Evolutionary conservation across 2,329 filamentous ascomycete genomes (phyloP).

Genomic region (Nemania abortiva): DNA sequence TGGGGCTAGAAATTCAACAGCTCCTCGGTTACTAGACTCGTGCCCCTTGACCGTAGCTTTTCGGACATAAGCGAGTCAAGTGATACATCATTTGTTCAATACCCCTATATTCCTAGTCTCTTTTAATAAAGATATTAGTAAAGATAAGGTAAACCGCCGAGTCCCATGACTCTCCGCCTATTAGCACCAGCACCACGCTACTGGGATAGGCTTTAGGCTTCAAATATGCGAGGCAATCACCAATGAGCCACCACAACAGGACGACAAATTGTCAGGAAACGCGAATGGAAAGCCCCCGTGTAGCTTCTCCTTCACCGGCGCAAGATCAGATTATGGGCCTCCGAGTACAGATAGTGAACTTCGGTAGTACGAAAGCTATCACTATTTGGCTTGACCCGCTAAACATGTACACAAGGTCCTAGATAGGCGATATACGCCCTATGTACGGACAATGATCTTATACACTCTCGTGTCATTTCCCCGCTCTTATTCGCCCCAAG

Average conservation of each 20-base stretch:
- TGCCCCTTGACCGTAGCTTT: slow-evolving; percentile 19
- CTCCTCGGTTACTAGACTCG: slow-evolving; percentile 17
- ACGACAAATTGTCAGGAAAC: not conserved
- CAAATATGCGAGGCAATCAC: no score
- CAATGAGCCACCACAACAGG: not conserved
- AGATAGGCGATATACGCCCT: slow-evolving; percentile 12
- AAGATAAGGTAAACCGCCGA: no score
- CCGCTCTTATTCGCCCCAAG: not conserved
- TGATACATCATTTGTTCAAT: slow-evolving; percentile 19
- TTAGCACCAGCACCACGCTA: no score
- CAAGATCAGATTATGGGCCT: not conserved
- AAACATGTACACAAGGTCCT: not conserved
- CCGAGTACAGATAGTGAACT: slow-evolving; percentile 1
- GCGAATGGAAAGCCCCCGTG: not conserved
- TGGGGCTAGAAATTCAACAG: not conserved
- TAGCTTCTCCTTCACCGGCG: not conserved
- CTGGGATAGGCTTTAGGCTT: no score
- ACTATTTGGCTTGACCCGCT: not conserved
- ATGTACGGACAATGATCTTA: slow-evolving; percentile 13
- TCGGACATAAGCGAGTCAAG: not conserved
- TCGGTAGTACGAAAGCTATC: not conserved
- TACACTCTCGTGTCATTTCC: not conserved
- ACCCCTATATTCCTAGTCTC: no score
- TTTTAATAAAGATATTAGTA: no score
- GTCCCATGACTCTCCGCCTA: no score